Evolutionary conservation across 345 rosid genomes (phyloP).

Genomic region (Aquilaria sinensis): DNA sequence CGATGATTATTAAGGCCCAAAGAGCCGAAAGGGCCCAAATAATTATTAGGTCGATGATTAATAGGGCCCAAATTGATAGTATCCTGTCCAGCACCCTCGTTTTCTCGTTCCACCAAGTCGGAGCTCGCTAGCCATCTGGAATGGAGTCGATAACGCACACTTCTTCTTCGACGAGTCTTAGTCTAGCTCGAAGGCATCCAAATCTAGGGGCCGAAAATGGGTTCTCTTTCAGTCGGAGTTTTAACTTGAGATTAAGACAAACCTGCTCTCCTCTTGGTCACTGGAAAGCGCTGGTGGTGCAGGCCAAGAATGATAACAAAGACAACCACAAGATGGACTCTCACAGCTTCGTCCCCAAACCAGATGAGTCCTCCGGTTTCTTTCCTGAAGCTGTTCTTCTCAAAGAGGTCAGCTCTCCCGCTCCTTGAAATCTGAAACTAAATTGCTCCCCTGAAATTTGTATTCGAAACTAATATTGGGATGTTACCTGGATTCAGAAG

Average conservation of each 20-base stretch:
- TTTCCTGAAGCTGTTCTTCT: conserved; percentile 90
- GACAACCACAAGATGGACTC: conserved; percentile 37
- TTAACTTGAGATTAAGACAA: conserved; percentile 11
- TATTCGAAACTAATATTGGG: neutral
- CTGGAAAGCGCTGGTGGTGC: conserved; percentile 38
- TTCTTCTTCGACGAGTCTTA: conserved; percentile 19
- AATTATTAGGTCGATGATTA: too few relatives aligned
- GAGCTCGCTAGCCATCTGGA: too few relatives aligned
- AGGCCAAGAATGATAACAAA: conserved; percentile 41
- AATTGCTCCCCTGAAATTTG: neutral
- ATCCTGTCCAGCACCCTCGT: too few relatives aligned
- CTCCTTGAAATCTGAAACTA: neutral
- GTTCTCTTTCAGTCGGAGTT: conserved; percentile 12
- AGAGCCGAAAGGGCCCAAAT: too few relatives aligned
- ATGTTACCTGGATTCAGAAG: conserved; percentile 40
- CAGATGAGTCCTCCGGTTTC: conserved; percentile 64
- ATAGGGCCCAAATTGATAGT: conserved; percentile 2
- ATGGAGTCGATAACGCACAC: conserved; percentile 52
- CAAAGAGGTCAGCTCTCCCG: conserved; percentile 44
- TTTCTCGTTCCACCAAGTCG: too few relatives aligned
- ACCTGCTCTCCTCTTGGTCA: conserved; percentile 14
- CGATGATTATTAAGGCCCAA: too few relatives aligned
- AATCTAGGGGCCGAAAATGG: conserved; percentile 10
- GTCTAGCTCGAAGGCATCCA: conserved; percentile 22
- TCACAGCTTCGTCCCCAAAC: conserved; percentile 45